These are phyloP conservation scores for Rutstroemia sydowiana DNA, from an alignment of 2,329 filamentous ascomycete genomes.

Conservation along the genomic window DNA sequence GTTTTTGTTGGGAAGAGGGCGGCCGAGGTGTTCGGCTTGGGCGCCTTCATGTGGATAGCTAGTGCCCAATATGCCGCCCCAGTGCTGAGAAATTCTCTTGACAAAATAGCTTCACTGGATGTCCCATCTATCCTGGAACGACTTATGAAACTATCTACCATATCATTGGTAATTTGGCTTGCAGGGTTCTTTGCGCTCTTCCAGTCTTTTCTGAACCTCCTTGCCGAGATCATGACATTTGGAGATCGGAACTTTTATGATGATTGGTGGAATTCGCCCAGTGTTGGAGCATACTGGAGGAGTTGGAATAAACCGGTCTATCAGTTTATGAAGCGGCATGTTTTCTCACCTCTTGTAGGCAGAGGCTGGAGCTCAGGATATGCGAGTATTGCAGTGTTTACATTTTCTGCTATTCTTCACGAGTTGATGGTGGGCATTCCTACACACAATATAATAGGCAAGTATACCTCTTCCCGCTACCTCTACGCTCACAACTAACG, in stretches of 20 bases:
- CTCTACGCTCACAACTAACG: constrained; percentile 18
- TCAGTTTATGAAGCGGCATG: constrained; percentile 90
- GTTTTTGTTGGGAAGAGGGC: constrained; percentile 77
- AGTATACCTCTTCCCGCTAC: constrained; percentile 19
- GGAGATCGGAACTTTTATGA: constrained; percentile 93
- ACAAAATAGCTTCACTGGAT: constrained; percentile 77
- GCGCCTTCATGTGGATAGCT: constrained; percentile 90
- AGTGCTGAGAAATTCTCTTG: constrained; percentile 79
- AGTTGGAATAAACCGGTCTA: constrained; percentile 98
- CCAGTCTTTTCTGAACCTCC: constrained; percentile 82
- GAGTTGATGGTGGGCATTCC: constrained; percentile 90
- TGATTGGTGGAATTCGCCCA: constrained; percentile 95
- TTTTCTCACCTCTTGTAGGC: constrained; percentile 81
- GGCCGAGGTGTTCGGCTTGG: constrained; percentile 67
- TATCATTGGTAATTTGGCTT: constrained; percentile 93
- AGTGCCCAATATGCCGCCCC: constrained; percentile 92
- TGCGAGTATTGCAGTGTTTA: constrained; percentile 77
- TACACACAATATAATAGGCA: constrained; percentile 87
- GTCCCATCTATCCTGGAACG: constrained; percentile 78
- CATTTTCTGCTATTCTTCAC: constrained; percentile 81
- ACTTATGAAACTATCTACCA: constrained; percentile 89
- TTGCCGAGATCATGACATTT: constrained; percentile 85
- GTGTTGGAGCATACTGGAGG: constrained; percentile 83
- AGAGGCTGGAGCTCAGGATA: constrained; percentile 66
- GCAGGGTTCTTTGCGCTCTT: constrained; percentile 96